Conservation (phyloP, 2,329 filamentous ascomycete genomes). For the Nemania sp. region DNA sequence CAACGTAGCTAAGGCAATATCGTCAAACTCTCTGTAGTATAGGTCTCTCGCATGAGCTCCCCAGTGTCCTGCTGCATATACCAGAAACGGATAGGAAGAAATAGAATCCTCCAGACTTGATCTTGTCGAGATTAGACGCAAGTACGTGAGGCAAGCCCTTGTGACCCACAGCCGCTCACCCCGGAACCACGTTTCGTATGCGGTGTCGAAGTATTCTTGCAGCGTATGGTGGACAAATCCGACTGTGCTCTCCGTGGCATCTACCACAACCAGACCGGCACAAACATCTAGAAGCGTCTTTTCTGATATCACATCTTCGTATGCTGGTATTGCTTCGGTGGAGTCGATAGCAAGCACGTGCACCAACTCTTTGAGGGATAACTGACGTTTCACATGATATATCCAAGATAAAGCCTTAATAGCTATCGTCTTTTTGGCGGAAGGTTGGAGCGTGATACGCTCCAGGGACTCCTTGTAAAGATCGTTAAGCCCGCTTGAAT, state of each 20-base stretch:
- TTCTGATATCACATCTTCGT: neutral
- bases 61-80: neutral
- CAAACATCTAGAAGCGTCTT: neutral
- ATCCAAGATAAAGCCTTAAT: neutral
- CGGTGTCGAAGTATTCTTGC: neutral
- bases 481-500: neutral
- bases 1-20: neutral
- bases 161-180: neutral
- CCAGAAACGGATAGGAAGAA: neutral
- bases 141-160: neutral
- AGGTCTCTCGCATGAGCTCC: neutral
- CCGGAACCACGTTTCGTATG: neutral
- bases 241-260: neutral
- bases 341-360: neutral
- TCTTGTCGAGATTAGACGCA: neutral
- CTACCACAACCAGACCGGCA: neutral
- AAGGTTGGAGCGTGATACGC: neutral
- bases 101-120: neutral
- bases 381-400: neutral
- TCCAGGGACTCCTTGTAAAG: neutral
- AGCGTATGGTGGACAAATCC: neutral
- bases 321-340: neutral
- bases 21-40: neutral
- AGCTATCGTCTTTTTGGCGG: neutral
- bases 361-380: neutral